Base-by-base conservation (phyloP, 257 asterid species). In the Cruciata laevipes region DNA sequence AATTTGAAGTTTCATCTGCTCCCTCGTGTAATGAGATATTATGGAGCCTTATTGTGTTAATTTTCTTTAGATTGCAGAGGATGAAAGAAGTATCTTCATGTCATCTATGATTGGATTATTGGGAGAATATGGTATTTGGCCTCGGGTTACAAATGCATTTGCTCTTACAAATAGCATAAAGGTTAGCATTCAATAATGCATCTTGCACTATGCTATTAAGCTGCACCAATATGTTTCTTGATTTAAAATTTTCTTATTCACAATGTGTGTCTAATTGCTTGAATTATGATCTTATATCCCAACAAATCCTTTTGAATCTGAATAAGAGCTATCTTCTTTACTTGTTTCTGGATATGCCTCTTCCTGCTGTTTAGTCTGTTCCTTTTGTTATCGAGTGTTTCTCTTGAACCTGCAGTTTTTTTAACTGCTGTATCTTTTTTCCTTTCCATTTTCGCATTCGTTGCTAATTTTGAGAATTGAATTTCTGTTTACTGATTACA, bases 101-200 rank as follows among this genome's bases (percentile, higher is more conserved):
- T 79, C 96, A 74, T 84, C 95, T 53, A 77, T 84, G 82, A 83
- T 88, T 9, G 89, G 89, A 69, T 76, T 91, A 78, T 80, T 91
- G 89, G 80, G 83, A 57, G 97, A 88, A 74, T 85, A 77, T 84
- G 97, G 96, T 59, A 78, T 86, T 75, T 84, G 85, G 86, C 95
- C 97, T 72, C 97, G 85, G 69, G 95, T 79, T 76, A 84, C 89
- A 67, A 88, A 79, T 83, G 95, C 97, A 64, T 86, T 85, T 82
- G 79, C 91, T 72, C 83, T 91, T 74, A 71, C 95, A 77, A 79
- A 84, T 86, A 86, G 83, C 78, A 81, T 88, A 72, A 88, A 83
- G 95, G 97, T 91, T 74, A 52, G 56, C 61, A 52, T 53, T 44
- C 21, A 35, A 53, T 57, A 17, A 57, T 47, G 21, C 25, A 44